Percentiles rank a stretch among this genome's conserved stretches.
Evolutionary conservation across 1,284 basidiomycete genomes (phyloP).

Genomic region (Irpex rosettiformis): DNA sequence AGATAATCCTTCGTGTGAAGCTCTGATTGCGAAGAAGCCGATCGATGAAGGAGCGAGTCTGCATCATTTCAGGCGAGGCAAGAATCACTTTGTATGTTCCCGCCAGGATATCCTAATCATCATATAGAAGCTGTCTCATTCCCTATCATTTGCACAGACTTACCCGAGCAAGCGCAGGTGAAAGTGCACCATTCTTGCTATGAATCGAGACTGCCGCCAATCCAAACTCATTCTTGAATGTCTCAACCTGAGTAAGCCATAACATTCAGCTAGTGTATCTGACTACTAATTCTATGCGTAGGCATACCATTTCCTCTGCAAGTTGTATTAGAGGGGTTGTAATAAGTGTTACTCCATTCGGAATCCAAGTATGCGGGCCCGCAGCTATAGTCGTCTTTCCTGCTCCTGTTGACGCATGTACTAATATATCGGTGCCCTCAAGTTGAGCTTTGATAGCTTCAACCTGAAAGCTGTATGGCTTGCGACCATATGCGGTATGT

Average conservation of each 20-base stretch:
- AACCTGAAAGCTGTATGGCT: constrained; percentile 8
- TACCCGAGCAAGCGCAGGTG: constrained; percentile 21
- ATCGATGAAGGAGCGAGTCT: background rate
- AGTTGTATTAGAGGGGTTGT: constrained; percentile 35
- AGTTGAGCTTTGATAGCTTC: constrained; percentile 23
- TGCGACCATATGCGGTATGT: background rate
- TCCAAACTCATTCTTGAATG: constrained; percentile 26
- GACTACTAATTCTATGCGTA: background rate
- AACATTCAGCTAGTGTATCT: background rate
- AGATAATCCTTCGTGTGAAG: background rate
- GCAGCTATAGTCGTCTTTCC: constrained; percentile 34
- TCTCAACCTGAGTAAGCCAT: constrained; percentile 21
- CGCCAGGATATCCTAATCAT: constrained; percentile 26
- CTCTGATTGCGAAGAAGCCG: background rate
- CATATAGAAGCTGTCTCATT: constrained; percentile 1
- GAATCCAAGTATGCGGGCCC: constrained; percentile 29
- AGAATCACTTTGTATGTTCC: constrained; percentile 20
- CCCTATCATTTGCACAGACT: background rate
- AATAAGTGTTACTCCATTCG: constrained; percentile 25
- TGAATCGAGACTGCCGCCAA: constrained; percentile 33
- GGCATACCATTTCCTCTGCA: constrained; percentile 35
- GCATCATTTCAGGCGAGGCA: background rate
- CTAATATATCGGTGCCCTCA: constrained; percentile 22
- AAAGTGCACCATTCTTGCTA: constrained; percentile 28
- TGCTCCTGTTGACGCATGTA: constrained; percentile 33